phyloP scores from a whole-genome alignment of 2,329 filamentous ascomycete species.

The Fusarium fracticaudum region DNA sequence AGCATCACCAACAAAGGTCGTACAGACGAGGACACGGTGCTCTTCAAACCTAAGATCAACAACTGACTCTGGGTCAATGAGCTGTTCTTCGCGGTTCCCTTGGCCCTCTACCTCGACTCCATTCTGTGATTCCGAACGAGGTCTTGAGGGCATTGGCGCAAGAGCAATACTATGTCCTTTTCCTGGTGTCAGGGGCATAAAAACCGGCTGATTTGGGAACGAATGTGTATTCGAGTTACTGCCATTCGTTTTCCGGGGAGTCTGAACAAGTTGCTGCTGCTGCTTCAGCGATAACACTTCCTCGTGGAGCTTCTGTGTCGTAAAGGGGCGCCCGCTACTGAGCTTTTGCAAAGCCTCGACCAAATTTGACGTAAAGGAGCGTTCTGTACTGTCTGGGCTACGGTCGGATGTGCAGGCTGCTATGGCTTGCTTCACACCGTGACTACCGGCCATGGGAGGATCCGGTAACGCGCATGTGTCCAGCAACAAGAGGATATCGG shows the following conservation, averaged over 20 bases:
- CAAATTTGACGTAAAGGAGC: slow-evolving; percentile 68
- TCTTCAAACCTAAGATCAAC: slow-evolving; percentile 70
- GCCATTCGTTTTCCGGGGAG: slow-evolving; percentile 57
- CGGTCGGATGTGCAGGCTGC: slow-evolving; percentile 67
- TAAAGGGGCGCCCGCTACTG: slow-evolving; percentile 64
- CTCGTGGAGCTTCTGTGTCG: slow-evolving; percentile 64
- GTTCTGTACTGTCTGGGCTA: slow-evolving; percentile 55
- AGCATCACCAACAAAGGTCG: slow-evolving; percentile 72
- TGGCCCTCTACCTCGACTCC: slow-evolving; percentile 41
- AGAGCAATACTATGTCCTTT: slow-evolving; percentile 64
- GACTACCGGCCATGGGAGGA: slow-evolving; percentile 58
- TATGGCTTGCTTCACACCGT: slow-evolving; percentile 70
- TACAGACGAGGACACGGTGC: slow-evolving; percentile 71
- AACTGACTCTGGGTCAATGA: slow-evolving; percentile 59
- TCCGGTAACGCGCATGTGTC: slow-evolving; percentile 70
- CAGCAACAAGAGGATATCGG: slow-evolving; percentile 70
- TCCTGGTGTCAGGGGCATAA: slow-evolving; percentile 65
- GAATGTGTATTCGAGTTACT: slow-evolving; percentile 50
- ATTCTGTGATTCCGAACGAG: slow-evolving; percentile 43
- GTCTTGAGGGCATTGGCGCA: slow-evolving; percentile 54
- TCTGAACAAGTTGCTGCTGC: slow-evolving; percentile 56
- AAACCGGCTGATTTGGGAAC: slow-evolving; percentile 56
- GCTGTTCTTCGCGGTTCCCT: slow-evolving; percentile 48
- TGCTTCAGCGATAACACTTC: slow-evolving; percentile 60
- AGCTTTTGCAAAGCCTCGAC: slow-evolving; percentile 65